Evolutionary conservation across 805 yeast species (phyloP).

Genomic region (Hanseniaspora jakobsenii): DNA sequence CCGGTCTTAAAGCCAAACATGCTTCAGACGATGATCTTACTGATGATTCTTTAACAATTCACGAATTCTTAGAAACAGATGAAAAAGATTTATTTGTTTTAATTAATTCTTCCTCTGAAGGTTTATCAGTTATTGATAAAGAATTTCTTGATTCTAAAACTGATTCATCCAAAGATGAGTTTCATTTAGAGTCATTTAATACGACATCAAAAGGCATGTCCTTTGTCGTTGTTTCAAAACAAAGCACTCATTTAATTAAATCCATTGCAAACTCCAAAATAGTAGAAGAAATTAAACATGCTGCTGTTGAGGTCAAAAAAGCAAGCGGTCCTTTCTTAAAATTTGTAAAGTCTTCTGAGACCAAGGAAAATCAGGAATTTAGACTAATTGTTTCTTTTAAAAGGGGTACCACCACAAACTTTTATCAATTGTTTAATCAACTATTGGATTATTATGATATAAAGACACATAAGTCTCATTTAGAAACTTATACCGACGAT

Average conservation of each 20-base stretch:
- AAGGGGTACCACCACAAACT: constrained; percentile 72
- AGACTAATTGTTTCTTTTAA: constrained; percentile 81
- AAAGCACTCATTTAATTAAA: constrained; percentile 45
- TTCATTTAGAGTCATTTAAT: constrained; percentile 55
- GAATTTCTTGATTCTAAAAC: constrained; percentile 66
- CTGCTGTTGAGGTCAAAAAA: constrained; percentile 28
- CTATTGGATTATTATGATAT: constrained; percentile 82
- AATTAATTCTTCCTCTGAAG: constrained; percentile 50
- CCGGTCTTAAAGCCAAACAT: constrained; percentile 62
- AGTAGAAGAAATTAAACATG: constrained; percentile 32
- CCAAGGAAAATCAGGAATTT: constrained; percentile 52
- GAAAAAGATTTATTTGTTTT: neutral
- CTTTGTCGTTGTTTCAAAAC: constrained; percentile 46
- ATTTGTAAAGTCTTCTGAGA: constrained; percentile 60
- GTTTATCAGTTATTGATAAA: constrained; percentile 75
- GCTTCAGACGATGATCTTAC: constrained; percentile 25
- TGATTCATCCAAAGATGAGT: constrained; percentile 50
- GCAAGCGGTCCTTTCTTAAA: constrained; percentile 90
- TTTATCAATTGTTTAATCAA: constrained; percentile 74
- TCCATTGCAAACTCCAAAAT: constrained; percentile 20
- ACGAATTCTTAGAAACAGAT: neutral
- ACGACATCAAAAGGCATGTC: constrained; percentile 24
- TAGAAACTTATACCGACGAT: constrained; percentile 31
- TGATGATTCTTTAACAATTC: neutral
- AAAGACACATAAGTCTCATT: constrained; percentile 75